phyloP scores from a whole-genome alignment of 192 early-diverging fungal species.

The Funneliformis mosseae region DNA sequence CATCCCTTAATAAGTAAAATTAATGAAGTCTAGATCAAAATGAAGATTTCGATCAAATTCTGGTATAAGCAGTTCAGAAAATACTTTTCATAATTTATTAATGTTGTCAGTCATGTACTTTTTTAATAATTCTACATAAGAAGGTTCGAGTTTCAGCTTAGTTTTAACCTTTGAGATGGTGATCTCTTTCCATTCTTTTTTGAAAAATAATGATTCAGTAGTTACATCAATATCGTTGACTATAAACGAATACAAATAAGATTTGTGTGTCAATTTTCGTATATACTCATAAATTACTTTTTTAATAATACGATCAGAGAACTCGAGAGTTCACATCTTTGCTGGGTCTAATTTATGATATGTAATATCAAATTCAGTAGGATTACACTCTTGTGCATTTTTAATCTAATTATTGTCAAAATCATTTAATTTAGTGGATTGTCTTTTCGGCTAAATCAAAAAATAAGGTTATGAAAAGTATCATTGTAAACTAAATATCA shows the following conservation, averaged over 20 bases:
- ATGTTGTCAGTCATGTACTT: slow-evolving; percentile 8
- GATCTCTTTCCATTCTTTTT: slow-evolving; percentile 10
- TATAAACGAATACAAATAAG: slow-evolving; percentile 17
- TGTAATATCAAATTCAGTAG: too few species aligned
- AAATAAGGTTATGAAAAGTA: too few species aligned
- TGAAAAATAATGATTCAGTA: slow-evolving; percentile 11
- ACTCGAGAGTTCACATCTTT: slow-evolving; percentile 2
- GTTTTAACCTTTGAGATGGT: not conserved
- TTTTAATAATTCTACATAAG: slow-evolving; percentile 5
- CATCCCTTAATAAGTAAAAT: not conserved
- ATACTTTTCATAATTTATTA: not conserved
- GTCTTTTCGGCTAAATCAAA: too few species aligned
- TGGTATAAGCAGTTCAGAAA: slow-evolving; percentile 16
- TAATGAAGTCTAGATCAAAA: slow-evolving; percentile 20
- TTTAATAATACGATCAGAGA: slow-evolving; percentile 5
- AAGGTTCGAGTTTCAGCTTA: not conserved
- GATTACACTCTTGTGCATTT: too few species aligned
- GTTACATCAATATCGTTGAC: not conserved
- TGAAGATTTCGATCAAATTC: slow-evolving; percentile 3
- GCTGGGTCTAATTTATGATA: too few species aligned
- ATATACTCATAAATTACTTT: slow-evolving; percentile 11
- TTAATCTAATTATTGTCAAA: too few species aligned
- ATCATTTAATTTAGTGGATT: too few species aligned
- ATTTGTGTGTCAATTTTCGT: not conserved
- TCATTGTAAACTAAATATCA: too few species aligned